phyloP scores from a whole-genome alignment of 2,329 filamentous ascomycete species.

The Ramularia collo-cygni region DNA sequence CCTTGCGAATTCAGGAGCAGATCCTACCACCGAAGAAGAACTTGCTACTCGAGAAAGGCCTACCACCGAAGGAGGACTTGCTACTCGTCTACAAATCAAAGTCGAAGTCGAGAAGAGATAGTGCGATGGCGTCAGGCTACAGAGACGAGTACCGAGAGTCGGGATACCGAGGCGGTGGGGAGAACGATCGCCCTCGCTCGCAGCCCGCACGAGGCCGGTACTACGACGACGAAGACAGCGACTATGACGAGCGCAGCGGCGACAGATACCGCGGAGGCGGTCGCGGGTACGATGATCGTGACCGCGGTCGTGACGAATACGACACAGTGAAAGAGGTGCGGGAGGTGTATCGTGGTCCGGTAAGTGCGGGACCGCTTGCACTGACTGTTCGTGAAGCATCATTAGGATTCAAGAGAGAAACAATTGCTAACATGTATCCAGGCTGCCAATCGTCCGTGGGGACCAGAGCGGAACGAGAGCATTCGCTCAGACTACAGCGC shows the following conservation, averaged over 20 bases:
- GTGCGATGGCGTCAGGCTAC: conserved; percentile 22
- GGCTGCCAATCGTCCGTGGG: conserved; percentile 20
- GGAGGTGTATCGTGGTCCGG: conserved; percentile 27
- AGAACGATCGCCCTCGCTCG: conserved; percentile 17
- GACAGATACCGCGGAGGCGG: conserved; percentile 15
- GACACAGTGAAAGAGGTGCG: conserved; percentile 26
- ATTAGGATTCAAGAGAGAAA: not conserved
- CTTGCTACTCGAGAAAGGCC: conserved; percentile 25
- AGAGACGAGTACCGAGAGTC: conserved; percentile 20
- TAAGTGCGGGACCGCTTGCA: conserved; percentile 23
- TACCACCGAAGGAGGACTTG: conserved; percentile 12
- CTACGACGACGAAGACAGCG: conserved; percentile 27
- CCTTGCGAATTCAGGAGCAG: conserved; percentile 20
- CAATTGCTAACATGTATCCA: conserved; percentile 16
- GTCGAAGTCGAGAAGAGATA: conserved; percentile 15
- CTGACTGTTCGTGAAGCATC: conserved; percentile 21
- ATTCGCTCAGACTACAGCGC: conserved; percentile 14
- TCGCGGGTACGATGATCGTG: conserved; percentile 23
- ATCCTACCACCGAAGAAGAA: conserved; percentile 24
- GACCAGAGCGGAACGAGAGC: conserved; percentile 17
- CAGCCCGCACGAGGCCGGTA: conserved; percentile 23
- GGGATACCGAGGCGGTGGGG: conserved; percentile 6
- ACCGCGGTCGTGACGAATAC: conserved; percentile 9
- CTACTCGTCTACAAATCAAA: conserved; percentile 2
- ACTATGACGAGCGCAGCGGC: conserved; percentile 27